Conservation (phyloP, 176 grass and related monocot genomes). For the Cymbopogon citratus region DNA sequence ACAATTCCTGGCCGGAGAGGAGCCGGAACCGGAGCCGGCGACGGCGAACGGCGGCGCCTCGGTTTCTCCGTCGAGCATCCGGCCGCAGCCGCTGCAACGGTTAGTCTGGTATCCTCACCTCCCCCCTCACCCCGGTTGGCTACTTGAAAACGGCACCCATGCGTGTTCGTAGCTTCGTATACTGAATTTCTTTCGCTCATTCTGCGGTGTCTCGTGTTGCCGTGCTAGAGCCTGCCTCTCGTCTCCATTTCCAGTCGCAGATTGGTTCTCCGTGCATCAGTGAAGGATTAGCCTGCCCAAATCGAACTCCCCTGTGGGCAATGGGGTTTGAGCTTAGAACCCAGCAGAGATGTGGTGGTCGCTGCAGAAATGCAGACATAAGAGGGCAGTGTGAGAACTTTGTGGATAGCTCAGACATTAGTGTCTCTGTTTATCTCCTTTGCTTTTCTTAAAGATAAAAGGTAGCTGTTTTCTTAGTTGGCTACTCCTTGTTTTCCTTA, state of each 20-base stretch:
- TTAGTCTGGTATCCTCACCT: neutral
- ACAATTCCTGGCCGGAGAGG: neutral
- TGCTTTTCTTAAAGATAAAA: neutral
- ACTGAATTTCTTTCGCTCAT: too few relatives aligned
- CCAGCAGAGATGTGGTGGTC: neutral
- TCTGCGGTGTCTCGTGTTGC: too few relatives aligned
- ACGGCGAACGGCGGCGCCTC: constrained; percentile 3
- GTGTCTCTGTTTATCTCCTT: neutral
- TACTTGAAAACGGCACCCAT: too few relatives aligned
- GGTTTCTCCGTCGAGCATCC: neutral
- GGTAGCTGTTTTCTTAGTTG: too few relatives aligned
- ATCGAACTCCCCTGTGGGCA: too few relatives aligned
- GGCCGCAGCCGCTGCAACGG: neutral
- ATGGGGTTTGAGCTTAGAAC: neutral
- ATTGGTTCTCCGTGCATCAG: too few relatives aligned
- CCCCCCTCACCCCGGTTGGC: neutral
- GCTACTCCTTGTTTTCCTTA: too few relatives aligned
- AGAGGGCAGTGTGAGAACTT: neutral
- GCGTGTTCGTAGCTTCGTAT: too few relatives aligned
- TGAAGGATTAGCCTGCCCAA: too few relatives aligned
- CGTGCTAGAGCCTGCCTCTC: too few relatives aligned
- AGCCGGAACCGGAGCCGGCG: neutral
- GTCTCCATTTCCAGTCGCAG: too few relatives aligned
- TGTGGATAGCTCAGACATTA: neutral
- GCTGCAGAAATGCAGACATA: neutral